Base-by-base conservation (phyloP, 2,329 filamentous ascomycete genomes). In the Colletotrichum sp. region DNA sequence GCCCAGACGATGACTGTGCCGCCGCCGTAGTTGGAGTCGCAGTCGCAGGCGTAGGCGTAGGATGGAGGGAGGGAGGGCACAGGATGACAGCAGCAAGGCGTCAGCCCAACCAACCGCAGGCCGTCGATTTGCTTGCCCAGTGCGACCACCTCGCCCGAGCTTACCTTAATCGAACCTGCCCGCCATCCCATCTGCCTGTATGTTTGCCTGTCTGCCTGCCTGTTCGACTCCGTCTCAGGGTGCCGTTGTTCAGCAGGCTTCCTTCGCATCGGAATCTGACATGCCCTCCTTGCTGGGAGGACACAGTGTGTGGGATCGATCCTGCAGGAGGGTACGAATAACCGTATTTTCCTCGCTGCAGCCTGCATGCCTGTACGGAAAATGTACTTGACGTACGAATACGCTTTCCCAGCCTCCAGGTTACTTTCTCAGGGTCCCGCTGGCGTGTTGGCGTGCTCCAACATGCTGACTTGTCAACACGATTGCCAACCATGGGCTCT, bases 1-100 rank as follows among this genome's bases (percentile, higher is more conserved):
- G 65, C 65, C 66, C 65, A 73, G 65, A 73, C 65, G 34, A 74
- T 65, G 59, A 74, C 71, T 65, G 59, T 74, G 44, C 44, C 67
- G 60, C 59, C 67, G 24, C 34, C 39, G 28, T 15, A 52, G n/a
- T 52, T 24, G 2, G 12, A 24, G n/a, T 52, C 44, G 44, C 44
- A 52, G 44, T 52, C 44, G 44, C 44, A 21, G 44, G 44, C 44
- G 44, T 52, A 52, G 44, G 12, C 21, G 49, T 44, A 9, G 34
- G 44, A 57, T 39, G 44, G 44, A 52, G 10, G 44, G 44, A 52
- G 44, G 44, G 66, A 44, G 32, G 32, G 32, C 59, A 26, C 26
- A 73, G 36, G 26, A 65, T 63, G 59, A 59, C 44, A 12, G 36
- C 55, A 70, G 59, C 64, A 68, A 21, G 44, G 34, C 68, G 49